phyloP scores from a whole-genome alignment of 495 filamentous ascomycete genomes.

The Pseudomonodictys pantanalensis region DNA sequence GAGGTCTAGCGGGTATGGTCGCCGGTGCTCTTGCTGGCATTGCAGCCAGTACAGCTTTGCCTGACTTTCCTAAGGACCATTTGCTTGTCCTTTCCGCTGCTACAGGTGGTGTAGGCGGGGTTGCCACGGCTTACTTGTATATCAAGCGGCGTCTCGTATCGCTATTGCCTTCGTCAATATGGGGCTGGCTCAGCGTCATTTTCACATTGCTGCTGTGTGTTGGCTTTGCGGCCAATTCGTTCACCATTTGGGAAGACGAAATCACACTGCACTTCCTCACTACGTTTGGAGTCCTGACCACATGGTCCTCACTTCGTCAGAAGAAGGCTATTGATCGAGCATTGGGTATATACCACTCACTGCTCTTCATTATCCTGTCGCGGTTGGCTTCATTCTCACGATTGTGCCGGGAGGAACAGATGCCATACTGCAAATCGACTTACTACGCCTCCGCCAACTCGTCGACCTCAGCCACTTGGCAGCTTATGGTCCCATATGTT shows the following conservation, averaged over 20 bases:
- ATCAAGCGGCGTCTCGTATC: constrained; percentile 48
- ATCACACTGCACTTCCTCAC: constrained; percentile 88
- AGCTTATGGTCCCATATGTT: constrained; percentile 73
- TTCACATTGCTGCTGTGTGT: constrained; percentile 79
- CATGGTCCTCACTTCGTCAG: constrained; percentile 72
- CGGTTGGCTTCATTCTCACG: constrained; percentile 83
- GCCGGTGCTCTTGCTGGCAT: constrained; percentile 36
- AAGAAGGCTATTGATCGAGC: constrained; percentile 60
- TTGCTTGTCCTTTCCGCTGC: constrained; percentile 52
- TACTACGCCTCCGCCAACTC: constrained; percentile 91
- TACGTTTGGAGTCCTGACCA: constrained; percentile 74
- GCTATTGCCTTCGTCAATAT: constrained; percentile 74
- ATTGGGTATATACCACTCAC: constrained; percentile 76
- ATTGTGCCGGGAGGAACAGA: constrained; percentile 95
- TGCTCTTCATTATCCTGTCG: constrained; percentile 77
- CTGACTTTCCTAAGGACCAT: constrained; percentile 32
- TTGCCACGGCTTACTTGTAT: constrained; percentile 54
- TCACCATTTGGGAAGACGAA: constrained; percentile 98
- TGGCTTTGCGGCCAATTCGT: constrained; percentile 96
- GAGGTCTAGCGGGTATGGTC: constrained; percentile 38
- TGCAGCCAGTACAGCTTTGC: constrained; percentile 27
- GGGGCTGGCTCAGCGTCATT: constrained; percentile 80
- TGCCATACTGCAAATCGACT: constrained; percentile 92
- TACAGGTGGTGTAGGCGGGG: constrained; percentile 61
- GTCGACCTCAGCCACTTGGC: constrained; percentile 91